These are phyloP conservation scores for Kwoniella bestiolae DNA, from an alignment of 768 basidiomycete species.

Conservation along the genomic window DNA sequence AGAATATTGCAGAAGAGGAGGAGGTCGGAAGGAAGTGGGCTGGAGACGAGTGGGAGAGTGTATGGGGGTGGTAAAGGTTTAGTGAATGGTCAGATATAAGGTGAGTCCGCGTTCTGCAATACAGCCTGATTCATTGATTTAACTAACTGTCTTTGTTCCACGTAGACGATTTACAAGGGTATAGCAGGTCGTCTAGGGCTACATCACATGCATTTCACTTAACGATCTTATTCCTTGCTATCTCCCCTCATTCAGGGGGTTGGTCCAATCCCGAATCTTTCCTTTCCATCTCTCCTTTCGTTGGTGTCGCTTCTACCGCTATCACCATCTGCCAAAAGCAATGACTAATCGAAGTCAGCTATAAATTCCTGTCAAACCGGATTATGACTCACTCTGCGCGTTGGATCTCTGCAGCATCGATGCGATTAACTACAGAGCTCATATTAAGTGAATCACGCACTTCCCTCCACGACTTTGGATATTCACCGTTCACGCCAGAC, in stretches of 20 bases:
- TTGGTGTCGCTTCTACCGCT: not conserved
- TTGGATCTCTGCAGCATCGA: not conserved
- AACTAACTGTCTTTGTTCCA: not conserved
- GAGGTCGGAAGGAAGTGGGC: constrained; percentile 47
- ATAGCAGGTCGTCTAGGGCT: not conserved
- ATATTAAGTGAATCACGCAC: not conserved
- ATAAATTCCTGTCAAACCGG: not conserved
- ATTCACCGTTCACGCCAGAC: not conserved
- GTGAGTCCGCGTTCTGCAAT: not conserved
- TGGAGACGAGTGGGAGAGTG: constrained; percentile 34
- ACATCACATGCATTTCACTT: not conserved
- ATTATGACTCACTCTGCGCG: not conserved
- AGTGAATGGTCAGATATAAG: not conserved
- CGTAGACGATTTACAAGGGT: not conserved
- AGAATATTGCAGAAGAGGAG: constrained; percentile 31
- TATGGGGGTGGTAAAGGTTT: constrained; percentile 38
- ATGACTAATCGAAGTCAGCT: not conserved
- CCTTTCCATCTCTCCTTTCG: not conserved
- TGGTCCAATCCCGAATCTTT: not conserved
- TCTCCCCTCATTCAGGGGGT: not conserved
- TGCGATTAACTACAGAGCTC: not conserved
- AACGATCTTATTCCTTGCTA: not conserved
- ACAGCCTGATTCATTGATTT: not conserved
- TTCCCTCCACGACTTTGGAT: not conserved
- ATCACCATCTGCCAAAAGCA: not conserved